Base-by-base conservation (phyloP, 148 eudicot species). In the Rhododendron ferrugineum region DNA sequence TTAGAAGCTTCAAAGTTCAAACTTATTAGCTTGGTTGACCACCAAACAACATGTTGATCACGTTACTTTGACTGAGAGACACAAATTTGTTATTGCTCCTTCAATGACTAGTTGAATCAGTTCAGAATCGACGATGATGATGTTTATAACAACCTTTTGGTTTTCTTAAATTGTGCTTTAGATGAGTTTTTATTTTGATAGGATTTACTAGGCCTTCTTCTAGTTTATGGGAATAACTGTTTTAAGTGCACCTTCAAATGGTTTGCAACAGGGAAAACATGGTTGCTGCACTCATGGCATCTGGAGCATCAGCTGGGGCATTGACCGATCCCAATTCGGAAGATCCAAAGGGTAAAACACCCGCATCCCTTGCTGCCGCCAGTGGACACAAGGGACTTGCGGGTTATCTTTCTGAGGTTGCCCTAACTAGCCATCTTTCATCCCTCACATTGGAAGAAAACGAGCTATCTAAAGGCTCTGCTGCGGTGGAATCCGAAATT, bases 261-360 rank as follows among this genome's bases (percentile, higher is more conserved):
- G 10, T 72, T 66, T 52, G 9, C 85, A 40, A 84, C 91, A 95
- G 99, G 91, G 99, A 97, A 87, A 92, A 93, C 75, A 95, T 93
- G 93, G 98, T 97, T 87, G 96, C 98, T 73, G 94, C 93, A 44
- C 96, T 97, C 84, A 81, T 97, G 66, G 98, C 99, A 79, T 91
- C 91, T 36, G 98, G 99, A 78, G 99, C 99, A 83, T 94, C 92
- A 50, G 94, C 98, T 87, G 92, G 92, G 75, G 93, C 96, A 60
- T 92, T 97, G 84, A 95, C 99, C 58, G 98, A 96, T 91, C 99
- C 98, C 72, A 94, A 84, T 86, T 66, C 91, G 80, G 89, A 87
- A 79, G 98, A 94, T 85, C 99, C 95, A 30, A 86, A 84, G 23
- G 98, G 99, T 70, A 89, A 91, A 92, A 95, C 93, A 73, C 91